These are phyloP conservation scores for Leishmania gerbilli DNA, from an alignment of 208 protist species.

Conservation along the genomic window DNA sequence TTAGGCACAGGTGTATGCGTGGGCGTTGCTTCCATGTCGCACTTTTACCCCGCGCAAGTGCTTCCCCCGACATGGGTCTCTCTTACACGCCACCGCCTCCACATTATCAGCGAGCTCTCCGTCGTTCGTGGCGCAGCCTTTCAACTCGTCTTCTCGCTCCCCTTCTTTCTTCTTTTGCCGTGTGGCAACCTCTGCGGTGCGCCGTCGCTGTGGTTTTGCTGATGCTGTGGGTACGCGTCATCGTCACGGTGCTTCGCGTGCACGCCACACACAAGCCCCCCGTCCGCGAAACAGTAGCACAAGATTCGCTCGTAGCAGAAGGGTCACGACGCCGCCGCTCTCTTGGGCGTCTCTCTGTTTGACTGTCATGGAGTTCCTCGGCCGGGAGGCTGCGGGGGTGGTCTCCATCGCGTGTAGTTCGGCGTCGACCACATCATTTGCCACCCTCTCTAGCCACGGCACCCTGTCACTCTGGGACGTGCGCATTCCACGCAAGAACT, in stretches of 20 bases:
- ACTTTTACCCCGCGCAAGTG: not conserved
- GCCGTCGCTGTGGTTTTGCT: not conserved
- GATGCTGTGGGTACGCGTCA: not conserved
- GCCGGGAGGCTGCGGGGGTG: conserved; percentile 30
- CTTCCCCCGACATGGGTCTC: not conserved
- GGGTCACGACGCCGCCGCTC: not conserved
- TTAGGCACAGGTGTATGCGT: not conserved
- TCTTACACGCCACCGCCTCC: not conserved
- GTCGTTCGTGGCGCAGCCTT: not conserved
- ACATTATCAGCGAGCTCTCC: not conserved
- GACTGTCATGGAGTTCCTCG: conserved; percentile 50
- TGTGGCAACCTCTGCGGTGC: not conserved
- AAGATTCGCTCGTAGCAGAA: not conserved
- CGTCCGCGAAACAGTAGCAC: not conserved
- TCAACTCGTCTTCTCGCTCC: not conserved
- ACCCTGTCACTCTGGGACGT: conserved; percentile 58
- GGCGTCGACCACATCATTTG: conserved; percentile 36
- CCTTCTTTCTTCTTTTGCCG: not conserved
- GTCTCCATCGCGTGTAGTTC: conserved; percentile 52
- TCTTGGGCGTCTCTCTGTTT: not conserved
- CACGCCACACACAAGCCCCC: not conserved
- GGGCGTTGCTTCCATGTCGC: not conserved
- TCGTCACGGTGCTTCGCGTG: not conserved
- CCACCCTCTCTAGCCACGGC: conserved; percentile 45
- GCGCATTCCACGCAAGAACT: conserved; percentile 46